A percentile compares a stretch with the other conserved stretches of the same genome.
Evolutionary conservation across 441 rosid species (phyloP).

Genomic region (Brassica balearica): DNA sequence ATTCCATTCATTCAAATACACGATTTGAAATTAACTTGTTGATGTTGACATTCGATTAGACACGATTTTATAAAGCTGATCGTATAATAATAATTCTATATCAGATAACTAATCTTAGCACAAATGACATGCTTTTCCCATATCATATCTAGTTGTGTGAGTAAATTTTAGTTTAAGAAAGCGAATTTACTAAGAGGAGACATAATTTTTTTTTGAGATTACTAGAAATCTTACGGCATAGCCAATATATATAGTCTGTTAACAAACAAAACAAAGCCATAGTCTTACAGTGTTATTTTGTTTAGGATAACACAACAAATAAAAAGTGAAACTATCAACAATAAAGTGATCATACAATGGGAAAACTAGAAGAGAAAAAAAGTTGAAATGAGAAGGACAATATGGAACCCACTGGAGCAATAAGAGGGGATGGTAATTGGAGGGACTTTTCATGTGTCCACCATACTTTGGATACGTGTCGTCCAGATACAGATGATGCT

Average conservation of each 20-base stretch:
- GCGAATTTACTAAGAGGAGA: too few species aligned
- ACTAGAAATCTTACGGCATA: slow-evolving; percentile 21
- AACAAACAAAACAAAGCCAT: slow-evolving; percentile 7
- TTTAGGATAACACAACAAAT: neutral
- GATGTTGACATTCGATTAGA: slow-evolving; percentile 2
- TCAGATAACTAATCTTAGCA: neutral
- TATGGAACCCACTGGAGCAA: slow-evolving; percentile 42
- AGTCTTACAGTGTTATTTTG: slow-evolving; percentile 3
- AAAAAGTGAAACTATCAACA: neutral
- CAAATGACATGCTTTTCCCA: too few species aligned
- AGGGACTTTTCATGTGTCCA: slow-evolving; percentile 30
- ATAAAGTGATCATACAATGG: neutral
- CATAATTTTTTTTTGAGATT: neutral
- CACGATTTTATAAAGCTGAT: neutral
- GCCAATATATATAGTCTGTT: neutral
- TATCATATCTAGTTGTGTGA: too few species aligned
- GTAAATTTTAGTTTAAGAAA: too few species aligned
- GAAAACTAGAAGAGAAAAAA: neutral
- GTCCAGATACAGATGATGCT: slow-evolving; percentile 21
- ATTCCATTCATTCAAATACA: neutral
- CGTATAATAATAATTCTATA: neutral
- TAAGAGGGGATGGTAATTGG: slow-evolving; percentile 37
- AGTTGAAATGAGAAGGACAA: slow-evolving; percentile 16
- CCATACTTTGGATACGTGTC: slow-evolving; percentile 37
- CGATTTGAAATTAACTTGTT: neutral